phyloP scores from a whole-genome alignment of 805 yeast species.

The Saccharomycopsis sp. region DNA sequence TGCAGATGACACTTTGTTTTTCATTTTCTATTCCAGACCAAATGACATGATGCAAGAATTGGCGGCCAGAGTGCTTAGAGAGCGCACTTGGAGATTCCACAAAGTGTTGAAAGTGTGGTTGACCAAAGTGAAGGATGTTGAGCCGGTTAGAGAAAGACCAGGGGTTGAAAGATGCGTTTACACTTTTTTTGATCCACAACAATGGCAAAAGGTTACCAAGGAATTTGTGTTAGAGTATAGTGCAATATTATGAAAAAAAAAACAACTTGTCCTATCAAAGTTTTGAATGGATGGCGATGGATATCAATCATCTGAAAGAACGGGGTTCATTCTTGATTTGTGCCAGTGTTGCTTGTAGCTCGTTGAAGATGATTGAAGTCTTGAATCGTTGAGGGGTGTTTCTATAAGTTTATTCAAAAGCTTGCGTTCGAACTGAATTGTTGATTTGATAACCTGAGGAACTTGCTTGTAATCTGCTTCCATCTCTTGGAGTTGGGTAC shows the following conservation, averaged over 20 bases:
- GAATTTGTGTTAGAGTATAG: conserved; percentile 54
- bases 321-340: no score
- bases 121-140: conserved; percentile 84
- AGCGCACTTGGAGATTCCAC: conserved; percentile 95
- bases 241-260: conserved; percentile 57
- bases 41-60: conserved; percentile 88
- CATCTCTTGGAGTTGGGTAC: no score
- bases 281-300: no score
- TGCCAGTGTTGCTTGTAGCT: no score
- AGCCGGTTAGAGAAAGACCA: conserved; percentile 72
- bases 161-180: conserved; percentile 86
- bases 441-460: no score
- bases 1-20: conserved; percentile 87
- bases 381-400: no score
- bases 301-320: no score
- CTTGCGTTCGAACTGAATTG: no score
- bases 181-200: conserved; percentile 88
- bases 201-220: conserved; percentile 89
- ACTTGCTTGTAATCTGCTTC: no score
- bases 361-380: no score
- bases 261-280: no score
- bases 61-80: conserved; percentile 83
- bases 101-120: conserved; percentile 94
- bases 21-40: conserved; percentile 88
- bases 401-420: no score